Evolutionary conservation across 306 rosid genomes (phyloP), one percentile per base, ranked within the genome.

Genomic region (Cicer chorassanicum): DNA sequence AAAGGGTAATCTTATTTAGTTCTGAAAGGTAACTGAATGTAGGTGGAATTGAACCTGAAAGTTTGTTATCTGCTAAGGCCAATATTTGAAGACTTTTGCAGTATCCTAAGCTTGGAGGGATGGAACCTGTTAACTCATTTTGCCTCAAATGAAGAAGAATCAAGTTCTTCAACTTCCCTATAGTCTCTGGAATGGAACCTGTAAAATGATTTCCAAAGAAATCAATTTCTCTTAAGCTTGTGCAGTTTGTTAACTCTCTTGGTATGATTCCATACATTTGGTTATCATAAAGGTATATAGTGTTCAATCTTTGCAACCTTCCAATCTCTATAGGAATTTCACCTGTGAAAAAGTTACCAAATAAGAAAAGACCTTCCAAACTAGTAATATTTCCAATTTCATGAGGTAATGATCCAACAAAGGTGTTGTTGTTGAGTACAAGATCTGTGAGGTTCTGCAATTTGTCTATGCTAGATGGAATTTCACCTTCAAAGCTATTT

Each of bases 31-130:
- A 85, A 71, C 89, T 75, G 76, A 94, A 92, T 57, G 93, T 92
- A 48, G 93, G 74, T 65, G 99, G 99, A 80, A 94, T 72, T 1
- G 95, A 81, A 67, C 99, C 95, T n/a, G 95, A 84, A 51, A 94
- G 79, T 68, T 79, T 84, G 89, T 94, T 94, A 83, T 94, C 99
- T 6, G 99, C 99, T 80, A 94, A 83, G 75, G 95, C 97, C 84
- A 94, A 80, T 24, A 87, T 53, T 83, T 87, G 87, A 73, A 92
- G 97, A 59, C 85, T 87, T 84, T 56, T 80, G 70, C 99, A 94
- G 82, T 87, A 90, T 18, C 97, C 97, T 86, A 94, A 54, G 85
- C 99, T 94, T 54, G 91, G 88, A 8, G 99, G 99, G 63, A 94
- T 86, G 14, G 93, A 88, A 80, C 99, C 99, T 48, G 86, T 81